phyloP scores from a whole-genome alignment of 2,329 filamentous ascomycete species.

The Arthroderma uncinatum region DNA sequence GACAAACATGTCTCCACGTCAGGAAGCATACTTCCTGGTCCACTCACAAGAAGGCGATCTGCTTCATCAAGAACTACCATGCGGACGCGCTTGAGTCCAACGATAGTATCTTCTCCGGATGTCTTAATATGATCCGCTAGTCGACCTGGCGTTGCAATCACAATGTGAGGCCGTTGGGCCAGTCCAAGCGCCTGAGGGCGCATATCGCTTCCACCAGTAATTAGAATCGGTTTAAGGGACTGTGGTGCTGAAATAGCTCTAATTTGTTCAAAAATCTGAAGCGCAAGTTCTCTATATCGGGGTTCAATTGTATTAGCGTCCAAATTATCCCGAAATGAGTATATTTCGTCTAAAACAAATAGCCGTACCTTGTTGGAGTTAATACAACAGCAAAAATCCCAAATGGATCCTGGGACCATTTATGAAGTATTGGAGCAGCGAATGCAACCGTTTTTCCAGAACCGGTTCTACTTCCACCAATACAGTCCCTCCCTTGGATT shows the following conservation, averaged over 20 bases:
- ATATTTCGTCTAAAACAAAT: neutral
- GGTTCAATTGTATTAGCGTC: slow-evolving; percentile 4
- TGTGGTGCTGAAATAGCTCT: slow-evolving; percentile 83
- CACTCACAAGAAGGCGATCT: slow-evolving; percentile 68
- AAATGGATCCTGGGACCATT: slow-evolving; percentile 82
- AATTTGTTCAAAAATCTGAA: slow-evolving; percentile 95
- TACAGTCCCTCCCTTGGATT: slow-evolving; percentile 80
- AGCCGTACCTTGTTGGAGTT: slow-evolving; percentile 64
- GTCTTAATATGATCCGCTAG: slow-evolving; percentile 87
- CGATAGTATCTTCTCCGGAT: slow-evolving; percentile 82
- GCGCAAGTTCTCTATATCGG: slow-evolving; percentile 60
- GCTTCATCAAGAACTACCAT: slow-evolving; percentile 94
- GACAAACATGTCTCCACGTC: slow-evolving; percentile 83
- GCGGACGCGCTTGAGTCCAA: slow-evolving; percentile 63
- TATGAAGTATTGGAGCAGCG: slow-evolving; percentile 83
- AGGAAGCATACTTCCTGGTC: slow-evolving; percentile 78
- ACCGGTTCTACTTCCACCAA: slow-evolving; percentile 86
- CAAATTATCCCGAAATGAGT: slow-evolving; percentile 1
- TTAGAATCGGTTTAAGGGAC: slow-evolving; percentile 73
- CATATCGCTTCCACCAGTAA: slow-evolving; percentile 92
- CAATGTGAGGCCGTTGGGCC: slow-evolving; percentile 70
- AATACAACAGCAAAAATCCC: slow-evolving; percentile 84
- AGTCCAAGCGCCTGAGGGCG: slow-evolving; percentile 76
- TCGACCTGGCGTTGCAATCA: slow-evolving; percentile 87
- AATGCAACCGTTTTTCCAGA: slow-evolving; percentile 97